phyloP scores from a whole-genome alignment of 129 eudicot genomes.

The Logfia minima region DNA sequence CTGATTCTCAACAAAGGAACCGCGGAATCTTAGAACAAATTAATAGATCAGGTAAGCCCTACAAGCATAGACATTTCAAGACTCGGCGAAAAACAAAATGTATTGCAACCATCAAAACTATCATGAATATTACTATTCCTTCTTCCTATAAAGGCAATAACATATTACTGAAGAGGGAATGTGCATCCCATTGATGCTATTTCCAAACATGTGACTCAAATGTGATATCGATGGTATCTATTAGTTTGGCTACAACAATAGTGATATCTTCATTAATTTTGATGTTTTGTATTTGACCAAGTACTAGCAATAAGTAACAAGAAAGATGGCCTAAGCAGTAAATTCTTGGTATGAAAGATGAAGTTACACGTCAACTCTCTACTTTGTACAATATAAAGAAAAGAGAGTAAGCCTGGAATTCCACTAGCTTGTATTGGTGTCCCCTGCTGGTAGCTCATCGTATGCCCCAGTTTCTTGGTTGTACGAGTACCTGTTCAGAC shows the following conservation, averaged over 20 bases:
- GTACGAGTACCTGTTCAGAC: constrained; percentile 56
- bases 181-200: neutral
- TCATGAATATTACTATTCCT: neutral
- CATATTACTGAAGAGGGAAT: neutral
- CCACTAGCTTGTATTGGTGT: constrained; percentile 40
- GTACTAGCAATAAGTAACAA: constrained; percentile 4
- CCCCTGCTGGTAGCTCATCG: constrained; percentile 49
- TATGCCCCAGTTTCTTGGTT: constrained; percentile 62
- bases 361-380: constrained; percentile 9
- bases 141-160: neutral
- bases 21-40: neutral
- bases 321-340: constrained; percentile 4
- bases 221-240: neutral
- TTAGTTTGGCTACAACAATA: constrained; percentile 3
- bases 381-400: constrained; percentile 28
- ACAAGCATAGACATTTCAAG: neutral
- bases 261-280: neutral
- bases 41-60: neutral
- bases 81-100: neutral
- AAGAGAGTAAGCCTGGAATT: constrained; percentile 2
- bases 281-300: neutral
- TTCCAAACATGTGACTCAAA: neutral
- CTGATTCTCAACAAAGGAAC: too few species aligned
- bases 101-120: neutral
- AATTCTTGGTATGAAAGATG: neutral